Conservation (phyloP, 192 early-diverging fungal genomes). For the Rhizophlyctis rosea region DNA sequence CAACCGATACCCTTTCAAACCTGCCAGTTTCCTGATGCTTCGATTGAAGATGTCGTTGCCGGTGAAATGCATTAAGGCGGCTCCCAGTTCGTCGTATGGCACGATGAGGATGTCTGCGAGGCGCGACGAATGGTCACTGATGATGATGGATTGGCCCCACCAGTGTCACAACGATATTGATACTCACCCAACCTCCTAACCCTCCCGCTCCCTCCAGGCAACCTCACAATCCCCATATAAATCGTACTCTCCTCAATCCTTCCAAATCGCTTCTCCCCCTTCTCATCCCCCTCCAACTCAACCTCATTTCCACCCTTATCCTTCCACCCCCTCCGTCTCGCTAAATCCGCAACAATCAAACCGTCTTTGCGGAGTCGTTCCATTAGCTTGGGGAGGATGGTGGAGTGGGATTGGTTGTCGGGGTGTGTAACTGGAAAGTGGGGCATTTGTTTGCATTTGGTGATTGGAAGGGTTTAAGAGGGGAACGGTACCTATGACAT, state of each 20-base stretch:
- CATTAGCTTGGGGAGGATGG: constrained; percentile 17
- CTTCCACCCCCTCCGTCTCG: not conserved
- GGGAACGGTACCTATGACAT: constrained; percentile 30
- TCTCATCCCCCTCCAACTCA: no score
- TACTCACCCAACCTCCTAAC: constrained; percentile 35
- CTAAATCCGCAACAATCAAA: constrained; percentile 28
- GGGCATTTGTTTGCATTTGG: not conserved
- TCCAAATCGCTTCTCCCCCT: no score
- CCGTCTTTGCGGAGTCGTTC: not conserved
- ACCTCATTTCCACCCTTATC: no score
- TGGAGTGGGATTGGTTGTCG: constrained; percentile 15
- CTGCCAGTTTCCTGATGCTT: constrained; percentile 36
- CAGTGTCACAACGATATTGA: no score
- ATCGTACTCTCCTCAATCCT: constrained; percentile 10
- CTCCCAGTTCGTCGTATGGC: constrained; percentile 37
- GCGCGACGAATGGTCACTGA: no score
- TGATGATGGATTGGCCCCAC: no score
- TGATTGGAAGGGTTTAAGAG: no score
- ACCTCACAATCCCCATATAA: constrained; percentile 33
- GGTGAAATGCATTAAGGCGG: constrained; percentile 49
- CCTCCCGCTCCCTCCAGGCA: constrained; percentile 23
- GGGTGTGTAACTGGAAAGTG: constrained; percentile 28
- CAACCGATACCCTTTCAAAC: constrained; percentile 19
- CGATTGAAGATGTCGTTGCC: constrained; percentile 52
- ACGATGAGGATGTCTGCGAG: constrained; percentile 40